phyloP scores from a whole-genome alignment of 2,329 filamentous ascomycete species.

The Fusarium tupiense region DNA sequence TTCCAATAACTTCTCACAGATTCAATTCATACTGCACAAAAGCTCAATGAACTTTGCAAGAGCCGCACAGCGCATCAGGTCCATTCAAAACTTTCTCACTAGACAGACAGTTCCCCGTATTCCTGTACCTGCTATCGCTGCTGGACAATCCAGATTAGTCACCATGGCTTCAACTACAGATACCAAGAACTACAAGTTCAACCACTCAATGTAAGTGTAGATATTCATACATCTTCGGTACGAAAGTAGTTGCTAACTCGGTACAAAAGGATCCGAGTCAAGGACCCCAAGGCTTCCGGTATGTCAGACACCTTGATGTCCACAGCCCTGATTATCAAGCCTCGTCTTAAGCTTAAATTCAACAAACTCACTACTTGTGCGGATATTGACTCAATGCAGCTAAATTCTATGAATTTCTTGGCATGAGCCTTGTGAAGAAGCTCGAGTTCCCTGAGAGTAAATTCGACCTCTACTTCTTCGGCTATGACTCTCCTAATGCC shows the following conservation, averaged over 20 bases:
- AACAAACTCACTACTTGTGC: not conserved
- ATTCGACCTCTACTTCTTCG: conserved; percentile 96
- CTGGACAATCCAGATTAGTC: conserved; percentile 58
- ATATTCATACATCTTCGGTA: not conserved
- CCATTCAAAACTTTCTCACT: conserved; percentile 33
- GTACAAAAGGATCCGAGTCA: conserved; percentile 84
- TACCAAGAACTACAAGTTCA: conserved; percentile 80
- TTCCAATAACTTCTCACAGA: conserved; percentile 3
- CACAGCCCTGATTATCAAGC: not conserved
- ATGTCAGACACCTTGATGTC: conserved; percentile 46
- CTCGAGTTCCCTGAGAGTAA: conserved; percentile 85
- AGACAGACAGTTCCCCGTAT: conserved; percentile 8
- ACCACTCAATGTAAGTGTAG: conserved; percentile 82
- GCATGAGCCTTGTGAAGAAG: conserved; percentile 85
- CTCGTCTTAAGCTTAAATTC: not conserved
- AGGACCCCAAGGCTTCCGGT: conserved; percentile 87
- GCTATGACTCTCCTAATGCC: conserved; percentile 81
- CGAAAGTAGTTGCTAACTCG: conserved; percentile 23
- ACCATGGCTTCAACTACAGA: conserved; percentile 82
- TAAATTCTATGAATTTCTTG: conserved; percentile 93
- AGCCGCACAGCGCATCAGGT: conserved; percentile 40
- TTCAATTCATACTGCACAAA: not conserved
- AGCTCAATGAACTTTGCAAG: conserved; percentile 40
- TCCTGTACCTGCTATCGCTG: not conserved
- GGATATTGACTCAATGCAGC: conserved; percentile 57